These are phyloP conservation scores for Moesziomyces antarcticus DNA, from an alignment of 1,284 basidiomycete species.

Conservation along the genomic window DNA sequence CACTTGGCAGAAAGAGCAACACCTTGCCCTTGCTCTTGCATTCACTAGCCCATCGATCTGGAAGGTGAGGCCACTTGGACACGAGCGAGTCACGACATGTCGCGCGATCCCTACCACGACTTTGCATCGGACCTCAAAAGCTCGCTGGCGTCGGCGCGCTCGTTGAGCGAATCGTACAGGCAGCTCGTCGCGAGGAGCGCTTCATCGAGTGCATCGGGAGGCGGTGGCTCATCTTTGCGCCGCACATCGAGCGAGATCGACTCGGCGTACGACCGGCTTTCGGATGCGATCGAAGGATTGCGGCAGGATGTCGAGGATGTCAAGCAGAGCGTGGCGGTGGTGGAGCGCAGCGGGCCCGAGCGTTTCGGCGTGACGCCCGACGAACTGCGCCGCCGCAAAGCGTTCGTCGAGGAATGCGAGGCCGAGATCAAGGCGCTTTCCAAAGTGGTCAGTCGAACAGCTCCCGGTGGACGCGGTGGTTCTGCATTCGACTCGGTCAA, in stretches of 20 bases:
- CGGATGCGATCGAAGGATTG: constrained; percentile 53
- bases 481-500: constrained; percentile 34
- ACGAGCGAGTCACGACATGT: constrained; percentile 35
- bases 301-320: constrained; percentile 62
- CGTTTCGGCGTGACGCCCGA: constrained; percentile 55
- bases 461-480: constrained; percentile 15
- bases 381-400: constrained; percentile 50
- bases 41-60: too few relatives aligned
- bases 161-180: constrained; percentile 43
- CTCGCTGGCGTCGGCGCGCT: constrained; percentile 48
- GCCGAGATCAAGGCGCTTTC: constrained; percentile 41
- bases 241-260: constrained; percentile 13
- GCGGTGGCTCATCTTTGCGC: constrained; percentile 3
- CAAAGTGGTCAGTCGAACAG: constrained; percentile 16
- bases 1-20: too few relatives aligned
- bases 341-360: constrained; percentile 59
- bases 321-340: constrained; percentile 58
- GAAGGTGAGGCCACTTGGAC: too few relatives aligned
- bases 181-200: constrained; percentile 22
- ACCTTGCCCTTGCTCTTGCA: too few relatives aligned
- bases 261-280: constrained; percentile 48
- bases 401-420: constrained; percentile 55
- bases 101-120: constrained; percentile 64
- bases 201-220: constrained; percentile 1
- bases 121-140: constrained; percentile 60